Evolutionary conservation across 306 rosid species (phyloP).

Genomic region (Leucaena leucocephala): DNA sequence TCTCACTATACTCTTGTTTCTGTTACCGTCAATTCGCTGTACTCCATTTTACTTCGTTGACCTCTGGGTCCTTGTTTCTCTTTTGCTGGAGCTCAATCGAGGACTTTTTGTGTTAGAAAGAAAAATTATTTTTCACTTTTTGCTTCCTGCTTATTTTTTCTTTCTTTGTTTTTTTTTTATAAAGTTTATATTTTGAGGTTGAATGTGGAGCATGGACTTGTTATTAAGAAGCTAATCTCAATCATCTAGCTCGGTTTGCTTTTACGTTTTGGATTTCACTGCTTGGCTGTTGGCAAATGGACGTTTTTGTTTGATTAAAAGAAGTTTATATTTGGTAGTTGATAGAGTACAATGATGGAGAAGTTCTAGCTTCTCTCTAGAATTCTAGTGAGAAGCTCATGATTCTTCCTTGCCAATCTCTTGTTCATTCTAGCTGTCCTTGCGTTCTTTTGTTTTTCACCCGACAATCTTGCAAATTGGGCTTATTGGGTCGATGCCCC

Average conservation of each 20-base stretch:
- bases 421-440: too few relatives aligned
- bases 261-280: constrained; percentile 1
- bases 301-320: constrained; percentile 33
- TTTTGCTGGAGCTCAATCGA: constrained; percentile 52
- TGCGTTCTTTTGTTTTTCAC: too few relatives aligned
- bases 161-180: constrained; percentile 18
- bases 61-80: constrained; percentile 61
- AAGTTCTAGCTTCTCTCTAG: too few relatives aligned
- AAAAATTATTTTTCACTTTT: constrained; percentile 26
- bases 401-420: too few relatives aligned
- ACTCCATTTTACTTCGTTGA: constrained; percentile 22
- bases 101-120: constrained; percentile 18
- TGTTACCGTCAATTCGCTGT: background rate
- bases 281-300: constrained; percentile 33
- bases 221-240: constrained; percentile 13
- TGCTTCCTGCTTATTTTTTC: constrained; percentile 11
- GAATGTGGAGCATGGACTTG: constrained; percentile 35
- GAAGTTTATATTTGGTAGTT: background rate
- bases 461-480: too few relatives aligned
- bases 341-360: too few relatives aligned
- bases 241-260: constrained; percentile 26
- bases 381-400: too few relatives aligned
- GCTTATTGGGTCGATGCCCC: too few relatives aligned
- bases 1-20: background rate
- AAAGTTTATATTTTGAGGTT: constrained; percentile 26